phyloP scores from a whole-genome alignment of 2,329 filamentous ascomycete species.

The Claviceps sp. region DNA sequence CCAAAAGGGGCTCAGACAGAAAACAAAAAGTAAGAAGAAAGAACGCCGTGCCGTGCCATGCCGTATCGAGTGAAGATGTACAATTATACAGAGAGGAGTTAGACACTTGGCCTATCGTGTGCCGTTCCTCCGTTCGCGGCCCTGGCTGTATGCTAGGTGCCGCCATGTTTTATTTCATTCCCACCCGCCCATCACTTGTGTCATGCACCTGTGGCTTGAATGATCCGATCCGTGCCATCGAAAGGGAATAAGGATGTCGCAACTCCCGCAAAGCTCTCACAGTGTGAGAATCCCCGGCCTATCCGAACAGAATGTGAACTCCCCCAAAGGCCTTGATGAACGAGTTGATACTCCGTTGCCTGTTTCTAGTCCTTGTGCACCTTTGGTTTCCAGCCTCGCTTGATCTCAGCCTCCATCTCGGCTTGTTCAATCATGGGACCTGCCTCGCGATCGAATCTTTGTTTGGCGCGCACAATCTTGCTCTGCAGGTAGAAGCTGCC shows the following conservation, averaged over 20 bases:
- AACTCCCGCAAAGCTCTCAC: background rate
- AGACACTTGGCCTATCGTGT: background rate
- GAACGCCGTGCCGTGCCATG: slow-evolving; percentile 37
- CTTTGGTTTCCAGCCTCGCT: slow-evolving; percentile 88
- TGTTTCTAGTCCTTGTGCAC: slow-evolving; percentile 70
- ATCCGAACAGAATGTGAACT: background rate
- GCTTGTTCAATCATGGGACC: slow-evolving; percentile 56
- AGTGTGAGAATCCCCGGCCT: background rate
- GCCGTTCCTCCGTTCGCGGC: background rate
- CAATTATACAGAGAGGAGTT: slow-evolving; percentile 21
- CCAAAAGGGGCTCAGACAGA: background rate
- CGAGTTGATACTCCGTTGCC: background rate
- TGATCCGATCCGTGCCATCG: background rate
- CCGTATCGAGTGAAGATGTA: slow-evolving; percentile 41
- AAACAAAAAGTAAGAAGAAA: background rate
- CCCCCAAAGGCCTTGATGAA: background rate
- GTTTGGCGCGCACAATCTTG: slow-evolving; percentile 82
- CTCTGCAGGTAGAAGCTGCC: slow-evolving; percentile 98
- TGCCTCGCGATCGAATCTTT: slow-evolving; percentile 82
- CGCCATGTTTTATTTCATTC: background rate
- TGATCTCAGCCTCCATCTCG: slow-evolving; percentile 62
- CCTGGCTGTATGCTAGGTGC: background rate
- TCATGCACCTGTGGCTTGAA: background rate
- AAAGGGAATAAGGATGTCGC: background rate
- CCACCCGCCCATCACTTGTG: background rate